Evolutionary conservation across 73 alveolate genomes (phyloP), one percentile per base, ranked within the genome.

Genomic region (Effrenium voratum): DNA sequence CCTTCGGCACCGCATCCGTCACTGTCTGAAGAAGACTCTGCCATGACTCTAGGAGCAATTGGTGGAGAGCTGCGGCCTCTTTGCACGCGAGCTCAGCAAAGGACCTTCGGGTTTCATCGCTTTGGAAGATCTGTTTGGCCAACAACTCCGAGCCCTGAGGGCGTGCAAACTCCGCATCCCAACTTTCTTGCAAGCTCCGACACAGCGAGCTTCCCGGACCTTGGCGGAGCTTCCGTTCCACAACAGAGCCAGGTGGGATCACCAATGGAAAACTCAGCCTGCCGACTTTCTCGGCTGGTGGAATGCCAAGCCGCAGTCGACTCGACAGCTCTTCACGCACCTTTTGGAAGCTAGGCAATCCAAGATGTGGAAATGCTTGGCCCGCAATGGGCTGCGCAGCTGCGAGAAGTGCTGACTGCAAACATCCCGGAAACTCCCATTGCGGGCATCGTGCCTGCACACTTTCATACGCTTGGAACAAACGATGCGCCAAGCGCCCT

Each of bases 81-180:
- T 82, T 50, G 41, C 30, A 47, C 50, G 49, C 75, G 76, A 82
- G 22, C 13, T 82, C 55, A n/a, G 55, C 93, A 82, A 82, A 82
- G 76, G 93, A 32, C 93, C 47, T 5, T 75, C 52, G 50, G 34
- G 10, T 13, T n/a, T 8, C 93, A 8, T 79, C 70, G 47, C 30
- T 32, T n/a, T n/a, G n/a, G 38, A 82, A 50, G 52, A 82, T 36
- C 41, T 82, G 73, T 52, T 82, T 82, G 93, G 93, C 93, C 93
- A 82, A 82, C 30, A 34, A 15, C 50, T 82, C 93, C 5, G 93
- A 12, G 28, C 32, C 75, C 52, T 82, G 93, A 49, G 76, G 22
- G 28, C 93, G 93, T 49, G 4, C 55, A 32, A 82, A 82, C 32
- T 82, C 93, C 47, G 93, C 93, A 46, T 82, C 93, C 93, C 93